Percentiles rank a stretch among this genome's conserved stretches.
Evolutionary conservation across 139 green algal genomes (phyloP).

Genomic region (Chlorella sp.): DNA sequence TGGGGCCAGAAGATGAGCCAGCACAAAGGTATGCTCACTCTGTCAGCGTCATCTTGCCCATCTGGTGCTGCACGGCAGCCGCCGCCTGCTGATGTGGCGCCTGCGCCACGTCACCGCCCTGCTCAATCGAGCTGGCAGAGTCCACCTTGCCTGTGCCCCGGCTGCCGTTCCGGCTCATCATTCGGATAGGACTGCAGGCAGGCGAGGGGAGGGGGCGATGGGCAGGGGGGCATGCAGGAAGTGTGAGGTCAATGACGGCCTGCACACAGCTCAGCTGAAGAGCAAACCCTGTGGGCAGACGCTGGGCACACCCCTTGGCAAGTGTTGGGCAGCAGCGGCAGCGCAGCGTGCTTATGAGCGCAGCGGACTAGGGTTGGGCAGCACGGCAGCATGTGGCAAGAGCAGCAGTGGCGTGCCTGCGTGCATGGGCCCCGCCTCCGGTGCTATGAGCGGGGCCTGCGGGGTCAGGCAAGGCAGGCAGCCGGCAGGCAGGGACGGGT

Average conservation of each 20-base stretch:
- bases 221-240: background rate
- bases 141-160: slow-evolving; percentile 36
- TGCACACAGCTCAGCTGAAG: background rate
- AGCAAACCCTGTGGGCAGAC: background rate
- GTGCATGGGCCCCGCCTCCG: background rate
- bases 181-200: slow-evolving; percentile 7
- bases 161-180: slow-evolving; percentile 28
- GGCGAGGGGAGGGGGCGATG: background rate
- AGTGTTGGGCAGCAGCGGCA: background rate
- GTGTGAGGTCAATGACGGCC: background rate
- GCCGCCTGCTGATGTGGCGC: background rate
- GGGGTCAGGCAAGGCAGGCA: background rate
- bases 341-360: background rate
- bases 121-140: slow-evolving; percentile 34
- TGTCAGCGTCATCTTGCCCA: slow-evolving; percentile 4
- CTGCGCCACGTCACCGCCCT: background rate
- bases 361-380: background rate
- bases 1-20: too few relatives aligned
- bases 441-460: slow-evolving; percentile 19
- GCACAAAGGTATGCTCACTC: background rate
- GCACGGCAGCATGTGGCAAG: too few relatives aligned
- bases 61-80: slow-evolving; percentile 16
- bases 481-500: background rate
- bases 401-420: background rate
- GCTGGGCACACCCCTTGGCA: too few relatives aligned